Evolutionary conservation across 495 filamentous ascomycete species (phyloP).

Genomic region (Antarctomyces pellizariae): DNA sequence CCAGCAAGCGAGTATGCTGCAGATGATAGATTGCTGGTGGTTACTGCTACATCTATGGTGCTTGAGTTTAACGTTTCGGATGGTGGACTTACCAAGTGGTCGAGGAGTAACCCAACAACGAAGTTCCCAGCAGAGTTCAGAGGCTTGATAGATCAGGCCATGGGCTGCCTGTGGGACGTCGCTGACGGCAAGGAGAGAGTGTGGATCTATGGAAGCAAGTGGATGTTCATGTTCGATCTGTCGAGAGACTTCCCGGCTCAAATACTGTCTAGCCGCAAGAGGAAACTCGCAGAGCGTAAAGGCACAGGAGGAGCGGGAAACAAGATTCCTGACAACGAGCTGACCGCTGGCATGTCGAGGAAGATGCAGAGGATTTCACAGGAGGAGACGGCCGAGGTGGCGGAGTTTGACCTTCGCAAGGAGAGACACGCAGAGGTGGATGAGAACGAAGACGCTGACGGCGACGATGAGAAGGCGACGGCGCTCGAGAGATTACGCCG

Average conservation of each 20-base stretch:
- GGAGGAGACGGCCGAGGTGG: slow-evolving; percentile 20
- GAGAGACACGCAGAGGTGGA: slow-evolving; percentile 18
- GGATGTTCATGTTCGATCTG: slow-evolving; percentile 86
- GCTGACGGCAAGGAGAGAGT: slow-evolving; percentile 29
- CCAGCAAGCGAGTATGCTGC: slow-evolving; percentile 21
- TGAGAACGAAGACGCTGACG: slow-evolving; percentile 16
- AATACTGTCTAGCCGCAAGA: slow-evolving; percentile 6
- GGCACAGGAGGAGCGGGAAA: slow-evolving; percentile 33
- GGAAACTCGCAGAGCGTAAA: slow-evolving; percentile 14
- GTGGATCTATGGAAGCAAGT: slow-evolving; percentile 70
- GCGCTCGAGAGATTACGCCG: slow-evolving; percentile 4
- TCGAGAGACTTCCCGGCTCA: slow-evolving; percentile 35
- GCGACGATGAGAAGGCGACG: slow-evolving; percentile 17
- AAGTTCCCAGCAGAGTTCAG: slow-evolving; percentile 50
- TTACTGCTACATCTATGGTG: slow-evolving; percentile 55
- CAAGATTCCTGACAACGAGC: slow-evolving; percentile 30
- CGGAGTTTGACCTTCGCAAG: slow-evolving; percentile 10
- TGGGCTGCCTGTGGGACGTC: slow-evolving; percentile 71
- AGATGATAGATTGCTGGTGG: slow-evolving; percentile 42
- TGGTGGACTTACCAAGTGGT: slow-evolving; percentile 66
- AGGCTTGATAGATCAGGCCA: slow-evolving; percentile 46
- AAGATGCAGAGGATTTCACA: slow-evolving; percentile 30
- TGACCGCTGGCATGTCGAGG: slow-evolving; percentile 29
- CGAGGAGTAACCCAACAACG: slow-evolving; percentile 51
- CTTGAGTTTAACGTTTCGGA: slow-evolving; percentile 51